Base-by-base conservation (phyloP, 176 grass and related monocot species). In the Luzula sylvatica region DNA sequence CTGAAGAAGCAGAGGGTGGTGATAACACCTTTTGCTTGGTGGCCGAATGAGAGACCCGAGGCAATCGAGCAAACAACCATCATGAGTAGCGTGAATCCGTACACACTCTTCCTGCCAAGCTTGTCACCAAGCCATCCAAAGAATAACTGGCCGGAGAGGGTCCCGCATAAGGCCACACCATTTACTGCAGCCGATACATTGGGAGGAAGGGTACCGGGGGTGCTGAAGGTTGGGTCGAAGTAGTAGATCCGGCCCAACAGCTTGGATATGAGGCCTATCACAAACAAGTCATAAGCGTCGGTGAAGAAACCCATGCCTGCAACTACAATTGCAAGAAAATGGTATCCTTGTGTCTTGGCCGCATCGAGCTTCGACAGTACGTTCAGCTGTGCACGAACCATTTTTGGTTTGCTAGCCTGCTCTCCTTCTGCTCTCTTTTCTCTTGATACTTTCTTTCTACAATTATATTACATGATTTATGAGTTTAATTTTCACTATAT, bases 241-340 rank as follows among this genome's bases (percentile, higher is more conserved):
- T 86, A 86, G 62, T 86, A 86, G 62, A 86, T 49, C 12, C 82
- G 81, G 11, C 82, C 82, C 2, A 86, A 71, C 4, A 86, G 82
- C 48, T 76, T 86, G 15, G 56, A 20, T 41, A 86, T 46, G 38
- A 87, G 82, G 5, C 72, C 68, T 58, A 87, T 87, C 21, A 62
- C 75, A 39, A 87, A 87, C 15, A 81, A 62, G 22, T 87, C 77
- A 46, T 87, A 87, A 6, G 72, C 82, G n/a, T 87, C 77, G n/a
- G 82, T 87, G 68, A 87, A 87, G 64, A 87, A 87, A 1, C 82
- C 82, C 72, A 81, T 83, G 7, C 80, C 80, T 0, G 86, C 76
- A 7, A 90, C 69, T 3, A 71, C 54, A 26, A 84, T 90, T 4
- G 83, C 78, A 8, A 23, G 68, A 73, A 87, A 87, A 38, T 87